Evolutionary conservation across 257 asterid species (phyloP).

Genomic region (Coffea canephora): DNA sequence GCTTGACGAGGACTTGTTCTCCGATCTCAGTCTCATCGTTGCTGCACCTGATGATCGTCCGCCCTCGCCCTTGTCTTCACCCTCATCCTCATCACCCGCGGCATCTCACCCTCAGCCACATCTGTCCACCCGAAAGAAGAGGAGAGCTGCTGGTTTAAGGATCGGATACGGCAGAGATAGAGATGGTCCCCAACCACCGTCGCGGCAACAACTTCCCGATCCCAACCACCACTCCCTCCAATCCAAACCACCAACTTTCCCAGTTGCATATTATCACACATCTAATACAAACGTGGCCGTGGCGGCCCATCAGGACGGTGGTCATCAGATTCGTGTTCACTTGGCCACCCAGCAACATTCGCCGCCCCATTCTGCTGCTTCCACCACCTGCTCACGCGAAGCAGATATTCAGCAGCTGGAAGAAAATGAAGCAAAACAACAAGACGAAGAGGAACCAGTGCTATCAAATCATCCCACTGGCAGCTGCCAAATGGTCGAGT

Average conservation of each 20-base stretch:
- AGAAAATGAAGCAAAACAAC: not conserved
- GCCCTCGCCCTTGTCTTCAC: not conserved
- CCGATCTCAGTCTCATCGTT: conserved; percentile 45
- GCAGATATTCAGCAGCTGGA: conserved; percentile 1
- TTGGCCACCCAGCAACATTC: not conserved
- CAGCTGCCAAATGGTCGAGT: conserved; percentile 13
- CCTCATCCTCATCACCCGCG: not conserved
- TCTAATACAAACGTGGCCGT: not conserved
- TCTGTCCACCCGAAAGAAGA: conserved; percentile 33
- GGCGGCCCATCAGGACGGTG: not conserved
- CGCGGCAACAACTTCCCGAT: not conserved
- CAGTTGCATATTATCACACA: not conserved
- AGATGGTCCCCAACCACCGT: not conserved
- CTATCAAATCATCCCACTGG: not conserved
- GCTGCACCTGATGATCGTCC: conserved; percentile 12
- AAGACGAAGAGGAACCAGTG: conserved; percentile 2
- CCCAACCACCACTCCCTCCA: not conserved
- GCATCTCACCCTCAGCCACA: conserved; percentile 21
- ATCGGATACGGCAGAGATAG: conserved; percentile 48
- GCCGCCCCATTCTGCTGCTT: not conserved
- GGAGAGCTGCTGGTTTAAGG: conserved; percentile 44
- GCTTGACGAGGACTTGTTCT: conserved; percentile 47
- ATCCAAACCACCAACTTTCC: not conserved
- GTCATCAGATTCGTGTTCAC: not conserved
- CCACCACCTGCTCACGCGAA: not conserved